These are phyloP conservation scores for Solanum chilense DNA, from an alignment of 257 asterid genomes.

Conservation along the genomic window DNA sequence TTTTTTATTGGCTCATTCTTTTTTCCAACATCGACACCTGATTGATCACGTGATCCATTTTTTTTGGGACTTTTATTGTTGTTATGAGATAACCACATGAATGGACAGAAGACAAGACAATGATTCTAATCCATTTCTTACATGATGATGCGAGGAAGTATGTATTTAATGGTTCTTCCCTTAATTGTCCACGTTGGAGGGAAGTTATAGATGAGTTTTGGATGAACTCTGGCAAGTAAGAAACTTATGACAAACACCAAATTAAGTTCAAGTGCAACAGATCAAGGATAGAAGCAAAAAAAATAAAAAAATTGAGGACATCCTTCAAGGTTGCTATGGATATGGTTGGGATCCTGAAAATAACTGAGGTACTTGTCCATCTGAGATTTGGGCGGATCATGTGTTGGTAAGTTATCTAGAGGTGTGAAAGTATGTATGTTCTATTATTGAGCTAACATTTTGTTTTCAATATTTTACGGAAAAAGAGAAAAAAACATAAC, in stretches of 20 bases:
- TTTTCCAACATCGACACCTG: constrained; percentile 8
- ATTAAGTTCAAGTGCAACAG: not conserved
- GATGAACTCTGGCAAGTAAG: not conserved
- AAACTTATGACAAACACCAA: not conserved
- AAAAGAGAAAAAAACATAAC: not conserved
- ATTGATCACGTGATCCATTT: constrained; percentile 17
- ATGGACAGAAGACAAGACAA: not conserved
- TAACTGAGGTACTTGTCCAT: not conserved
- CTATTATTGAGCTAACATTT: not conserved
- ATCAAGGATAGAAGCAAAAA: not conserved
- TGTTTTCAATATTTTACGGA: not conserved
- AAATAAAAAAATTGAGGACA: not conserved
- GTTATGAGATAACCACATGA: not conserved
- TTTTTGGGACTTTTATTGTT: not conserved
- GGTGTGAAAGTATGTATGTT: not conserved
- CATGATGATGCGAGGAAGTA: not conserved
- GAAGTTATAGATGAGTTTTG: not conserved
- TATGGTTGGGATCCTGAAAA: not conserved
- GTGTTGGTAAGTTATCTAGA: not conserved
- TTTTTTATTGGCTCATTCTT: constrained; percentile 3
- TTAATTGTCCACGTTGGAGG: not conserved
- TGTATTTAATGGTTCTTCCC: not conserved
- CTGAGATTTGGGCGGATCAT: not conserved
- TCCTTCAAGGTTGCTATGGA: not conserved
- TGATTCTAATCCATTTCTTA: not conserved